These are phyloP conservation scores for Metschnikowia hibisci DNA, from an alignment of 805 yeast genomes.

Conservation along the genomic window DNA sequence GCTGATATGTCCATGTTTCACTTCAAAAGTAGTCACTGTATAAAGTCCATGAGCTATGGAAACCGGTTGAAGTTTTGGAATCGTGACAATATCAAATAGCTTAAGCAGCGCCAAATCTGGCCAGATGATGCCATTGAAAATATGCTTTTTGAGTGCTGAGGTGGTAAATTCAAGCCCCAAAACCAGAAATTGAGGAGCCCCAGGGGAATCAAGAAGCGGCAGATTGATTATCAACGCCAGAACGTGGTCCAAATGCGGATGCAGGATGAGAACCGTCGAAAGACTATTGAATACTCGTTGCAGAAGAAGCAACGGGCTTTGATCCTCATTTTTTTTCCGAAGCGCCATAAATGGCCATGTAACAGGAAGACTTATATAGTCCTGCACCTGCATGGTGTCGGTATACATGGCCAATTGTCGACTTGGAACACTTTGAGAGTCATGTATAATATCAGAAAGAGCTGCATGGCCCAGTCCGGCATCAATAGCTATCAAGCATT, in stretches of 20 bases:
- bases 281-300: conserved; percentile 24
- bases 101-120: conserved; percentile 53
- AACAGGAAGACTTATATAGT: conserved; percentile 24
- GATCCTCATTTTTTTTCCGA: not conserved
- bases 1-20: conserved; percentile 30
- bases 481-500: conserved; percentile 56
- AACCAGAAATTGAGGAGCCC: conserved; percentile 2
- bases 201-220: conserved; percentile 36
- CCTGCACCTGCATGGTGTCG: conserved; percentile 24
- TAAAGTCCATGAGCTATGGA: conserved; percentile 18
- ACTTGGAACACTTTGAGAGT: conserved; percentile 16
- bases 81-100: conserved; percentile 21
- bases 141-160: conserved; percentile 45
- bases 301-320: conserved; percentile 7
- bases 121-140: conserved; percentile 79
- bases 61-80: conserved; percentile 14
- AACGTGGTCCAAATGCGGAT: conserved; percentile 83
- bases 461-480: conserved; percentile 73
- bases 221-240: conserved; percentile 66
- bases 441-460: conserved; percentile 39
- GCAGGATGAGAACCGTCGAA: conserved; percentile 53
- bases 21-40: conserved; percentile 28
- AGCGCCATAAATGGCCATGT: conserved; percentile 25
- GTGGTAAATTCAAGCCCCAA: conserved; percentile 55
- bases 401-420: conserved; percentile 25